Base-by-base conservation (phyloP, 495 filamentous ascomycete species). In the Zalerion maritima region DNA sequence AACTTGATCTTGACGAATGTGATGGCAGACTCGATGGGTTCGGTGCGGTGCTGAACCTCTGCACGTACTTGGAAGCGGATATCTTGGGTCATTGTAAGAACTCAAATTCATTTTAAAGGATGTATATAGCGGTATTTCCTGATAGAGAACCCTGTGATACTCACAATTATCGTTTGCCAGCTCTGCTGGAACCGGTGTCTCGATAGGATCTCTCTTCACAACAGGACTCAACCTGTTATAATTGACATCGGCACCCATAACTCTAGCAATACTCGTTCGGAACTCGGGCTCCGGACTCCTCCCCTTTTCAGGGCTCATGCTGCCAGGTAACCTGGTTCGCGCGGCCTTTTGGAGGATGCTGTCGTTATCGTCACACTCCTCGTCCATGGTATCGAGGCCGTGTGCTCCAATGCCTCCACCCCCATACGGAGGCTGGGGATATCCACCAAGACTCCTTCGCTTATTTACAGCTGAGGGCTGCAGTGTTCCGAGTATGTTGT, bases 1-100 rank as follows among this genome's bases (percentile, higher is more conserved):
- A 74, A 54, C 34, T 58, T 64, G 17, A 47, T 61, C 29, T 69
- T 72, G 31, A 85, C 19, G 36, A 72, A 78, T 33, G 52, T 61
- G 35, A 81, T 62, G n/a, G 69, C 64, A 14, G 74, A 71, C 40
- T 86, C 80, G 37, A 92, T 76, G 17, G 81, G 81, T 47, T 91
- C 82, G 28, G 76, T 78, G 18, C 80, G 69, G 43, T 92, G 83
- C 40, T 83, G 78, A 13, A 91, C 79, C 57, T 93, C 85, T 37
- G 83, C 79, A 34, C 79, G 68, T 24, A 87, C 58, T 19, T 79
- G 75, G 43, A 93, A 86, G 36, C 85, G 81, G 36, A 94, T 77
- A 54, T 86, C 84, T 91, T 50, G 14, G 15, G 12, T 9, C 12
- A 26, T 31, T 42, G 61, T 54, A 60, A 37, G 30, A 40, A 39